Evolutionary conservation across 2,329 filamentous ascomycete species (phyloP).

Genomic region (Penicillium occitanis): DNA sequence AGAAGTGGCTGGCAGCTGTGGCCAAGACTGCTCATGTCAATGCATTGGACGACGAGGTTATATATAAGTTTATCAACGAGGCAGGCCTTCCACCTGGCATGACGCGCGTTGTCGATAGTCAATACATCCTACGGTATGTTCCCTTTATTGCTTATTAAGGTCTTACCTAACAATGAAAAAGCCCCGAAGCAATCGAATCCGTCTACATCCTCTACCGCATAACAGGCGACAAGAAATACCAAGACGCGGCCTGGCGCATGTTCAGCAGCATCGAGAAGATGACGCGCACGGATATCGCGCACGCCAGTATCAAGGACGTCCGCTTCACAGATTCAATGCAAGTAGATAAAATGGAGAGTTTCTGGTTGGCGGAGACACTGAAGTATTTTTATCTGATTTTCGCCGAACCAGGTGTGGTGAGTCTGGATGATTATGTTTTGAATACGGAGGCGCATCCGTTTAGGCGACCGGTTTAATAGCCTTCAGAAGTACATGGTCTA

Average conservation of each 20-base stretch:
- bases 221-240: slow-evolving; percentile 53
- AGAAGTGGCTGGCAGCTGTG: slow-evolving; percentile 36
- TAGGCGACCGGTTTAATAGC: not conserved
- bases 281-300: slow-evolving; percentile 45
- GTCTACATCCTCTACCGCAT: slow-evolving; percentile 62
- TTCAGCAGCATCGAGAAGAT: slow-evolving; percentile 48
- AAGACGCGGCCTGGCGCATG: slow-evolving; percentile 52
- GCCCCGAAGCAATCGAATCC: slow-evolving; percentile 61
- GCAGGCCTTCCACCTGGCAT: slow-evolving; percentile 21
- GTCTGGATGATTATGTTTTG: slow-evolving; percentile 47
- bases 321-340: slow-evolving; percentile 30
- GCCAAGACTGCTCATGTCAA: slow-evolving; percentile 18
- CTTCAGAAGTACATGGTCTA: not conserved
- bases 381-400: slow-evolving; percentile 50
- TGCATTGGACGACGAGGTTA: not conserved
- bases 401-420: slow-evolving; percentile 41
- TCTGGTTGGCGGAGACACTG: slow-evolving; percentile 48
- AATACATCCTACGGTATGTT: slow-evolving; percentile 24
- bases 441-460: slow-evolving; percentile 23
- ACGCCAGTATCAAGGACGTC: slow-evolving; percentile 47
- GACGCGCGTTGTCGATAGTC: slow-evolving; percentile 14
- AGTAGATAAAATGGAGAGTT: slow-evolving; percentile 46
- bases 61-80: slow-evolving; percentile 6
- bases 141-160: not conserved
- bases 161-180: slow-evolving; percentile 21